phyloP scores from a whole-genome alignment of 2,329 filamentous ascomycete genomes.

The Nemania sp. region DNA sequence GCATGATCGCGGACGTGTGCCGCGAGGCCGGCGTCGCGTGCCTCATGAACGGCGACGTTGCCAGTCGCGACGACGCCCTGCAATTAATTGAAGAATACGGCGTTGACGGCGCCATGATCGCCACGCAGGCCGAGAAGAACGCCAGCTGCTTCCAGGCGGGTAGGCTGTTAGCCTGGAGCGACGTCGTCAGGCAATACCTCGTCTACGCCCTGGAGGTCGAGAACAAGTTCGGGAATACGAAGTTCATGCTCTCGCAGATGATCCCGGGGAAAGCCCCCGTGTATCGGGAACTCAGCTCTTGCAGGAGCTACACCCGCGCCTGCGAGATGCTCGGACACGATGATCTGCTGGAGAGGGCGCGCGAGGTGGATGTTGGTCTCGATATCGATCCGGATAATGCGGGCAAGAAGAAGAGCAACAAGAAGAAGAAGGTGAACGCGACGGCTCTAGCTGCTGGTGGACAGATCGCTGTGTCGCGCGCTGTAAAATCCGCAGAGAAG shows the following conservation, averaged over 20 bases:
- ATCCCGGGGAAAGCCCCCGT: constrained; percentile 75
- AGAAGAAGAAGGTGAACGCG: constrained; percentile 39
- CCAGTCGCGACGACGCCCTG: constrained; percentile 70
- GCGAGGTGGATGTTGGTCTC: constrained; percentile 65
- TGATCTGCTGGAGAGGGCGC: constrained; percentile 65
- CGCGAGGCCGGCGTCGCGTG: constrained; percentile 85
- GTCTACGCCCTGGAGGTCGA: constrained; percentile 72
- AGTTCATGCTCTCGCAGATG: constrained; percentile 84
- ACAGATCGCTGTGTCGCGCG: constrained; percentile 46
- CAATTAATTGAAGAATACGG: constrained; percentile 74
- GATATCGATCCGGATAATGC: constrained; percentile 59
- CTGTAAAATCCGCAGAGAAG: constrained; percentile 27
- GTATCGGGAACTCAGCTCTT: constrained; percentile 63
- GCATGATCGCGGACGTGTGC: constrained; percentile 81
- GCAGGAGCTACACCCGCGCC: constrained; percentile 72
- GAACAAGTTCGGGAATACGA: constrained; percentile 91
- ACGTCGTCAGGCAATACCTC: constrained; percentile 78
- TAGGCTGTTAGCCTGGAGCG: constrained; percentile 72
- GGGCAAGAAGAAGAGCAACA: constrained; percentile 42
- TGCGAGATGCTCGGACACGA: constrained; percentile 68
- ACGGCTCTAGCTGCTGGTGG: constrained; percentile 54
- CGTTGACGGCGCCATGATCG: constrained; percentile 97
- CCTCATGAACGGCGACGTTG: constrained; percentile 93
- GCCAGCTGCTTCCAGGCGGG: constrained; percentile 80
- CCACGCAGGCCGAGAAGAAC: constrained; percentile 88